Evolutionary conservation across 805 yeast genomes (phyloP).

Genomic region (Myxozyma neotropica): DNA sequence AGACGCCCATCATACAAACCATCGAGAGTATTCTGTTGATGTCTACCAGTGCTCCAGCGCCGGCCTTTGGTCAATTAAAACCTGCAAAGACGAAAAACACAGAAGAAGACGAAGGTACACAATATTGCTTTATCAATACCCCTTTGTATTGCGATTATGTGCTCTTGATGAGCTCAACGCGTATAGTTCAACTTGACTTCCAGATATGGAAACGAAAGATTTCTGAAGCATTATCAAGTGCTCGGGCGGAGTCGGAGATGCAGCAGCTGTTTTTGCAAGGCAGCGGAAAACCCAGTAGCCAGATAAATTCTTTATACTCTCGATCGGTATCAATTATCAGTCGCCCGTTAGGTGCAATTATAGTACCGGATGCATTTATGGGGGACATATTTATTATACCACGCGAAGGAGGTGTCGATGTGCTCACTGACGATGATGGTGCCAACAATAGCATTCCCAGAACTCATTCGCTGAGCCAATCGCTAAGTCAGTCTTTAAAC

Average conservation of each 20-base stretch:
- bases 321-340: not conserved
- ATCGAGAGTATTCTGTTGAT: slow-evolving; percentile 17
- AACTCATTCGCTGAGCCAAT: not conserved
- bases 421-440: not conserved
- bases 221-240: slow-evolving; percentile 12
- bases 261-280: not conserved
- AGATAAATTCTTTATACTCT: not conserved
- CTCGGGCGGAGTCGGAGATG: slow-evolving; percentile 1
- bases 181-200: slow-evolving; percentile 18
- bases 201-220: slow-evolving; percentile 11
- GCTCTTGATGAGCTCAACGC: slow-evolving; percentile 2
- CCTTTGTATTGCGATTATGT: not conserved
- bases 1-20: slow-evolving; percentile 1
- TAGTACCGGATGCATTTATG: slow-evolving; percentile 12
- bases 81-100: not conserved
- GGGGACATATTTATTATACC: slow-evolving; percentile 15
- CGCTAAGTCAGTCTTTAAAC: not conserved
- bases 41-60: not conserved
- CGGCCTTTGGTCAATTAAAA: not conserved
- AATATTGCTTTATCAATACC: slow-evolving; percentile 5
- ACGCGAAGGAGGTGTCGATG: slow-evolving; percentile 6
- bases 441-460: not conserved
- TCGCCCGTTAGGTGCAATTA: slow-evolving; percentile 11
- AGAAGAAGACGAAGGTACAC: not conserved
- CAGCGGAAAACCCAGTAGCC: slow-evolving; percentile 4